A percentile compares a stretch with the other conserved stretches of the same genome.
These are phyloP conservation scores for Crepidotus variabilis DNA, from an alignment of 768 basidiomycete genomes.

Conservation along the genomic window DNA sequence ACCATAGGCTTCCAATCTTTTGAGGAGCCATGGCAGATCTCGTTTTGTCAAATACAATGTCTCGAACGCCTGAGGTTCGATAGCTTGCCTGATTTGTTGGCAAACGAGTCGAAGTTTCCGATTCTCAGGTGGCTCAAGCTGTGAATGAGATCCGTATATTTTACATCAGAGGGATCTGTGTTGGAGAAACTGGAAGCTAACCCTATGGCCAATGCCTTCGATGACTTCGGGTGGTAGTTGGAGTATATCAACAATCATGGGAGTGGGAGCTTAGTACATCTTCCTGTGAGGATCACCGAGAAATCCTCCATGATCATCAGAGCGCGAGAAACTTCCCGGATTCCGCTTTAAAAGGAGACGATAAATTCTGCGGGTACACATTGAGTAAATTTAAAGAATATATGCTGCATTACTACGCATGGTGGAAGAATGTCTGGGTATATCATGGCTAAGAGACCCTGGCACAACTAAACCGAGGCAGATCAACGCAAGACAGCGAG, in stretches of 20 bases:
- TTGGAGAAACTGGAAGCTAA: too few relatives aligned
- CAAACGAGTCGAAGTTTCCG: background rate
- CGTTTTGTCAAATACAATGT: background rate
- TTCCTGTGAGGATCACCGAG: too few relatives aligned
- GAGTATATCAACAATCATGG: too few relatives aligned
- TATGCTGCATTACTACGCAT: too few relatives aligned
- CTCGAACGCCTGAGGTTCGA: background rate
- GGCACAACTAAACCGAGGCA: background rate
- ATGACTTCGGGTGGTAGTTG: too few relatives aligned
- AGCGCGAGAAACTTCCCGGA: too few relatives aligned
- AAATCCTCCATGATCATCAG: too few relatives aligned
- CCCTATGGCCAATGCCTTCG: too few relatives aligned
- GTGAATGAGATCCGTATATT: background rate
- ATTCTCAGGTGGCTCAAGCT: background rate
- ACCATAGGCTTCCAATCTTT: background rate
- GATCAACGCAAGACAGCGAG: conserved; percentile 7
- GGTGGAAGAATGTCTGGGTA: background rate
- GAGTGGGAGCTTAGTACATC: too few relatives aligned
- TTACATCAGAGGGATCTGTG: background rate
- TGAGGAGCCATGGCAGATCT: background rate
- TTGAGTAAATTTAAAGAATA: too few relatives aligned
- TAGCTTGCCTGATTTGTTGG: background rate
- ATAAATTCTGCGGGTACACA: too few relatives aligned
- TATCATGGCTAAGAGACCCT: background rate
- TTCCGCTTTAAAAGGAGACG: too few relatives aligned